A percentile compares a stretch with the other conserved stretches of the same genome.
phyloP scores from a whole-genome alignment of 495 filamentous ascomycete species.

The Chlorociboria aeruginascens region DNA sequence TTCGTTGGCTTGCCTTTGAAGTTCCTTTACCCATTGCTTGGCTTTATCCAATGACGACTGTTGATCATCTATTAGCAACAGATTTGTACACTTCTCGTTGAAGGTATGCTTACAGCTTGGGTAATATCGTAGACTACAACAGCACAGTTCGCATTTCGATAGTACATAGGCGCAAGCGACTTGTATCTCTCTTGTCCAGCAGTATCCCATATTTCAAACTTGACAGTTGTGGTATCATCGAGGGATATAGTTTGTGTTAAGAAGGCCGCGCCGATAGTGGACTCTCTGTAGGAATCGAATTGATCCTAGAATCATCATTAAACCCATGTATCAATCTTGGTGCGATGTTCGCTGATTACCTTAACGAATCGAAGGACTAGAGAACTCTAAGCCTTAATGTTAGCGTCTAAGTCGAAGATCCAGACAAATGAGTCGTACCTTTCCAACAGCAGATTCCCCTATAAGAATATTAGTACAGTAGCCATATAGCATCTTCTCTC shows the following conservation, averaged over 20 bases:
- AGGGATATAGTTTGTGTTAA: conserved; percentile 96
- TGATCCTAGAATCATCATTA: conserved; percentile 22
- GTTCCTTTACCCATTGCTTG: conserved; percentile 98
- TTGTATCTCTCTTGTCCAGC: conserved; percentile 98
- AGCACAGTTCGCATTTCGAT: conserved; percentile 96
- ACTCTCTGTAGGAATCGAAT: conserved; percentile 55
- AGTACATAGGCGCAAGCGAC: conserved; percentile 98
- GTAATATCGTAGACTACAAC: conserved; percentile 99
- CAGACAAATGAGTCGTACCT: conserved; percentile 43
- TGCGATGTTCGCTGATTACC: conserved; percentile 33
- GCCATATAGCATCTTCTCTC: not conserved
- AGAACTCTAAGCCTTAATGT: conserved; percentile 61
- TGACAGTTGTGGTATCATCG: conserved; percentile 95
- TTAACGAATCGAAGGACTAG: conserved; percentile 97
- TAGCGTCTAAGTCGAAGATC: conserved; percentile 19
- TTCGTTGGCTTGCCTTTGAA: conserved; percentile 96
- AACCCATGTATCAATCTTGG: not conserved
- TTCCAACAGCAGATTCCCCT: conserved; percentile 98
- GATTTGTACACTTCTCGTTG: not conserved
- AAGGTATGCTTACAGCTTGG: conserved; percentile 59
- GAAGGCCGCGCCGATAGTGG: conserved; percentile 97
- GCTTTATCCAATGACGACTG: conserved; percentile 96
- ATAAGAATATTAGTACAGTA: conserved; percentile 6
- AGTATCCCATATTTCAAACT: conserved; percentile 99
- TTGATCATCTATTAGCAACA: not conserved